Percentiles rank a stretch among this genome's conserved stretches.
Conservation (phyloP, 169 alveolate genomes). For the Theileria annulata region DNA sequence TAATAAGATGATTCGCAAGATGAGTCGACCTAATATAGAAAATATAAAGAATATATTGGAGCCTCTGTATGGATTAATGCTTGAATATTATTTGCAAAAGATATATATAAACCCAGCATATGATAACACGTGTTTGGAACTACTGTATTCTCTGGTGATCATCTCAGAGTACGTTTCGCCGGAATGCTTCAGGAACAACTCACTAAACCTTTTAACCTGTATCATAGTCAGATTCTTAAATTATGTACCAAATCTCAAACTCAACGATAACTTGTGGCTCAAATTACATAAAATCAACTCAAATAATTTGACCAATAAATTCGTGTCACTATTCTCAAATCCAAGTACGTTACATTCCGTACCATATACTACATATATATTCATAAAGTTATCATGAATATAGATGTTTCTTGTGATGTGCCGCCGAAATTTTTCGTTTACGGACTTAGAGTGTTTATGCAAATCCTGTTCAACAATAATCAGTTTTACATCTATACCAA, state of each 20-base stretch:
- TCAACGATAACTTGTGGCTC: constrained; percentile 41
- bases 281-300: constrained; percentile 33
- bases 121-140: constrained; percentile 43
- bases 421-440: constrained; percentile 49
- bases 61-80: constrained; percentile 42
- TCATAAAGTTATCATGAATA: not conserved
- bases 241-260: constrained; percentile 28
- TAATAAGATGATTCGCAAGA: constrained; percentile 3
- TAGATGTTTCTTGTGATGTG: not conserved
- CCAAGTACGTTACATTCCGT: not conserved
- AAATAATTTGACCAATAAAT: constrained; percentile 40
- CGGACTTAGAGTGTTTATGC: constrained; percentile 22
- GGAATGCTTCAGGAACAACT: constrained; percentile 2
- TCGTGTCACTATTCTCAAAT: constrained; percentile 46
- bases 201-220: constrained; percentile 32
- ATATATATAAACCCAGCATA: constrained; percentile 44
- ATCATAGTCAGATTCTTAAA: constrained; percentile 52
- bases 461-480: not conserved
- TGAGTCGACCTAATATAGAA: constrained; percentile 4
- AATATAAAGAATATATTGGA: constrained; percentile 29
- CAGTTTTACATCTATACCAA: not conserved
- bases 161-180: constrained; percentile 51
- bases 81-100: constrained; percentile 29
- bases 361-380: not conserved
- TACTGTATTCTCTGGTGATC: constrained; percentile 35